A percentile compares a stretch with the other conserved stretches of the same genome.
phyloP scores from a whole-genome alignment of 768 basidiomycete species.

The Lyophyllum semitale region DNA sequence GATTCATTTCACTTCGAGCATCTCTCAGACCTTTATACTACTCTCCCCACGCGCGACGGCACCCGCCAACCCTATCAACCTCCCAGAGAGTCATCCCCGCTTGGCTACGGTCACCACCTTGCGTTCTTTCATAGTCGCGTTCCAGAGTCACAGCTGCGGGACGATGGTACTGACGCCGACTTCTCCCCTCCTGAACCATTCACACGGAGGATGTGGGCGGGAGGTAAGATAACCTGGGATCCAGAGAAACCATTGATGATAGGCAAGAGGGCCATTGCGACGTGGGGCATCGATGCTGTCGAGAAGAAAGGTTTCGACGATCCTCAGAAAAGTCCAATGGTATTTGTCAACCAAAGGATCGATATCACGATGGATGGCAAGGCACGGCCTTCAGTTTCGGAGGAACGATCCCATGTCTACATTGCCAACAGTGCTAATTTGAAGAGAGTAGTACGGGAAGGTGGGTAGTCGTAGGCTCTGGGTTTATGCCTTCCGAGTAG shows the following conservation, averaged over 20 bases:
- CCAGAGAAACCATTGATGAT: slow-evolving; percentile 45
- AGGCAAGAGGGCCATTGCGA: slow-evolving; percentile 52
- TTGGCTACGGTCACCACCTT: slow-evolving; percentile 69
- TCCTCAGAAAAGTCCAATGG: slow-evolving; percentile 57
- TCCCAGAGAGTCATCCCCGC: slow-evolving; percentile 41
- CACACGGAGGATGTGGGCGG: slow-evolving; percentile 81
- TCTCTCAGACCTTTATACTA: slow-evolving; percentile 64
- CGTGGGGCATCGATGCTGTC: slow-evolving; percentile 49
- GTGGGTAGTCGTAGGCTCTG: slow-evolving; percentile 31
- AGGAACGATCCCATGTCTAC: slow-evolving; percentile 74
- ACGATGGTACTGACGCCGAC: slow-evolving; percentile 74
- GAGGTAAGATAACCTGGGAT: slow-evolving; percentile 69
- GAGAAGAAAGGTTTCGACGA: slow-evolving; percentile 66
- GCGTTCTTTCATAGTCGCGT: slow-evolving; percentile 73
- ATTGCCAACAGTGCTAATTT: slow-evolving; percentile 32
- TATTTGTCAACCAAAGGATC: slow-evolving; percentile 73
- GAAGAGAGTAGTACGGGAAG: slow-evolving; percentile 40
- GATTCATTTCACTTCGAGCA: slow-evolving; percentile 59
- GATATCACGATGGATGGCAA: slow-evolving; percentile 47
- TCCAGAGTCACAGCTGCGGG: slow-evolving; percentile 54
- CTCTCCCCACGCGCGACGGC: slow-evolving; percentile 74
- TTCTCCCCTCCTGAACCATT: slow-evolving; percentile 76
- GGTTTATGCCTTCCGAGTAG: not conserved
- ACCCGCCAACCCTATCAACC: slow-evolving; percentile 40
- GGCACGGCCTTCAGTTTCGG: slow-evolving; percentile 49